Percentiles rank a stretch among this genome's conserved stretches.
Evolutionary conservation across 73 alveolate genomes (phyloP).

Genomic region (Paraurostyla sp.): DNA sequence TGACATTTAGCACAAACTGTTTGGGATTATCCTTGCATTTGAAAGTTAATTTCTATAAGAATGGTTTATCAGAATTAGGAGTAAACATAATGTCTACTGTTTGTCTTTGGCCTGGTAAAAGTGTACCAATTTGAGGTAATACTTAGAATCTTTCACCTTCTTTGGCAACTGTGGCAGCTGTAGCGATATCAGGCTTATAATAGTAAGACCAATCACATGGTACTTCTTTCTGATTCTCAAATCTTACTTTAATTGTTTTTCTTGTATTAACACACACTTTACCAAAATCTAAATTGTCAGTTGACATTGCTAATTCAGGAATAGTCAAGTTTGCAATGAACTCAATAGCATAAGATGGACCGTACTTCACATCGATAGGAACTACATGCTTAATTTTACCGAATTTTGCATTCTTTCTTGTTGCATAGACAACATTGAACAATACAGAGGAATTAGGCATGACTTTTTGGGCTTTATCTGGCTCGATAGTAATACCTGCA

Average conservation of each 20-base stretch:
- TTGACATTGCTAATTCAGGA: constrained; percentile 95
- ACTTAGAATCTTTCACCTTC: constrained; percentile 95
- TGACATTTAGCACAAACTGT: constrained; percentile 87
- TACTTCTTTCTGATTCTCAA: constrained; percentile 96
- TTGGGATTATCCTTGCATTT: constrained; percentile 95
- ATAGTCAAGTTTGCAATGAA: constrained; percentile 95
- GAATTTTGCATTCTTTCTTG: constrained; percentile 94
- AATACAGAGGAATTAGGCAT: constrained; percentile 77
- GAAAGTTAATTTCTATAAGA: constrained; percentile 91
- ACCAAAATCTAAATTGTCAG: constrained; percentile 96
- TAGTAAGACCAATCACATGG: constrained; percentile 97
- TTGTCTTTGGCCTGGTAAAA: constrained; percentile 95
- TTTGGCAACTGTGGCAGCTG: constrained; percentile 82
- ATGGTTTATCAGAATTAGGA: constrained; percentile 92
- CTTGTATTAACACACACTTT: constrained; percentile 96
- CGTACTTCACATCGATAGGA: constrained; percentile 94
- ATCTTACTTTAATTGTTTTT: constrained; percentile 93
- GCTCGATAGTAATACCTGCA: constrained; percentile 86
- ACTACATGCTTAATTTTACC: constrained; percentile 93
- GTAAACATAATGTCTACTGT: constrained; percentile 95
- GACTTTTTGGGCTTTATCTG: constrained; percentile 83
- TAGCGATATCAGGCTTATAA: constrained; percentile 86
- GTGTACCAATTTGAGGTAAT: constrained; percentile 93
- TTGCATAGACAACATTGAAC: constrained; percentile 81
- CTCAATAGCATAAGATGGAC: constrained; percentile 94